phyloP scores from a whole-genome alignment of 2,329 filamentous ascomycete genomes.

The Xylariaceae sp. region DNA sequence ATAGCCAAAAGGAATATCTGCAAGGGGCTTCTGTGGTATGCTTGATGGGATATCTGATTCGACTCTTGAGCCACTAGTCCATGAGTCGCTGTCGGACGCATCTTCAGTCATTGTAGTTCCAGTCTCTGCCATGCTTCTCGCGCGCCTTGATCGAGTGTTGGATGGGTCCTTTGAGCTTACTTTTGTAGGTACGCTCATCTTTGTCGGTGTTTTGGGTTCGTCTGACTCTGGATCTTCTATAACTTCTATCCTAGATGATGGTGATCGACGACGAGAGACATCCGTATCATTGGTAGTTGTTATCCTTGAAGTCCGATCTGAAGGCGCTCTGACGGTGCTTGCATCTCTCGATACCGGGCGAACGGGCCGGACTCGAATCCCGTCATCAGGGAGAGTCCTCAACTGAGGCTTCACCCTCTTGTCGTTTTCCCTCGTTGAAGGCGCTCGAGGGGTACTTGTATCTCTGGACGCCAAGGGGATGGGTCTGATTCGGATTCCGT shows the following conservation, averaged over 20 bases:
- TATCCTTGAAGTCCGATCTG: constrained; percentile 40
- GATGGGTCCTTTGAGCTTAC: constrained; percentile 37
- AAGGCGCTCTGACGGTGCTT: constrained; percentile 35
- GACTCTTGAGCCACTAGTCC: constrained; percentile 44
- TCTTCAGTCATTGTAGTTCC: constrained; percentile 41
- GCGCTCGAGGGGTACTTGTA: constrained; percentile 38
- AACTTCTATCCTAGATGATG: constrained; percentile 42
- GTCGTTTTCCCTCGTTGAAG: constrained; percentile 32
- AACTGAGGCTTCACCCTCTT: constrained; percentile 36
- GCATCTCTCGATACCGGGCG: constrained; percentile 35
- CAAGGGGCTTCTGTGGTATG: constrained; percentile 58
- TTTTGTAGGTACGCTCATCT: constrained; percentile 34
- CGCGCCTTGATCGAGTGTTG: constrained; percentile 33
- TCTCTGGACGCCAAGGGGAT: constrained; percentile 35
- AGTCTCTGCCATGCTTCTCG: constrained; percentile 35
- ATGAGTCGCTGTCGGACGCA: constrained; percentile 43
- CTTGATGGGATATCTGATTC: constrained; percentile 49
- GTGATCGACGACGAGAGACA: constrained; percentile 33
- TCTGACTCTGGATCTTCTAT: constrained; percentile 48
- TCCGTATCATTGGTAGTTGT: constrained; percentile 32
- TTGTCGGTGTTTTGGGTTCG: constrained; percentile 49
- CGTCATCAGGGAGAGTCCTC: constrained; percentile 41
- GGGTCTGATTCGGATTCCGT: constrained; percentile 46
- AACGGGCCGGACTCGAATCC: constrained; percentile 41
- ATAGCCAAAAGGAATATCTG: constrained; percentile 68